These are phyloP conservation scores for Recurvomyces mirabilis DNA, from an alignment of 495 filamentous ascomycete genomes.

Conservation along the genomic window DNA sequence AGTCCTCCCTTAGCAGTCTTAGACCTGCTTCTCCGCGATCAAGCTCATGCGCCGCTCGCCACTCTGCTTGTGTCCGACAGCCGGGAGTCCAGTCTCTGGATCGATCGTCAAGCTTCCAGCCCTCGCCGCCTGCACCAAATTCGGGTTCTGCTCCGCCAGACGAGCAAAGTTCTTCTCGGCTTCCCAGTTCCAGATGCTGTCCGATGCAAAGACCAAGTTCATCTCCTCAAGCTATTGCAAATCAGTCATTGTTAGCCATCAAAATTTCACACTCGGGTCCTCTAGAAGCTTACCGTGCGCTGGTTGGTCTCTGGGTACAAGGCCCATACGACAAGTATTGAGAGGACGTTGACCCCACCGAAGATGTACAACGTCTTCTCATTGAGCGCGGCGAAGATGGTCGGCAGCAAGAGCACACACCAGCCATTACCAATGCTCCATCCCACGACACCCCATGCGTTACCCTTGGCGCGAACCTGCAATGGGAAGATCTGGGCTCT, in stretches of 20 bases:
- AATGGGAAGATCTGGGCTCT: conserved; percentile 54
- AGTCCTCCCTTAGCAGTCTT: too few relatives aligned
- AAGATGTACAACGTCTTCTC: conserved; percentile 34
- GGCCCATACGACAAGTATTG: conserved; percentile 28
- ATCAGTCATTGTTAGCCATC: too few relatives aligned
- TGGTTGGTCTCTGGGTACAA: conserved; percentile 39
- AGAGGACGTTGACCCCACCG: conserved; percentile 27
- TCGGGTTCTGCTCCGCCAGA: conserved; percentile 9
- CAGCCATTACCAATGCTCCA: conserved; percentile 45
- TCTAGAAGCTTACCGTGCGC: too few relatives aligned
- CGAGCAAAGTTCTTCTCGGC: conserved; percentile 25
- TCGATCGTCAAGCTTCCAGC: too few relatives aligned
- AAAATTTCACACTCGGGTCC: too few relatives aligned
- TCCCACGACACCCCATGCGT: conserved; percentile 64
- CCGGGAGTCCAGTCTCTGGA: conserved; percentile 6
- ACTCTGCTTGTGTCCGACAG: neutral
- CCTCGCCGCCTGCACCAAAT: conserved; percentile 2
- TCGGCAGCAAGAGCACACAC: conserved; percentile 26
- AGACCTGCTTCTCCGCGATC: neutral
- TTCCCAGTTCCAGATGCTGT: conserved; percentile 26
- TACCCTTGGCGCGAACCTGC: conserved; percentile 55
- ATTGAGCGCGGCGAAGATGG: conserved; percentile 26
- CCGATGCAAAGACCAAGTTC: conserved; percentile 32
- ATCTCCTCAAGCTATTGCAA: conserved; percentile 35
- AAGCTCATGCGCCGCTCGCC: neutral